These are phyloP conservation scores for Ogataea methylovora DNA, from an alignment of 805 yeast species.

Conservation along the genomic window DNA sequence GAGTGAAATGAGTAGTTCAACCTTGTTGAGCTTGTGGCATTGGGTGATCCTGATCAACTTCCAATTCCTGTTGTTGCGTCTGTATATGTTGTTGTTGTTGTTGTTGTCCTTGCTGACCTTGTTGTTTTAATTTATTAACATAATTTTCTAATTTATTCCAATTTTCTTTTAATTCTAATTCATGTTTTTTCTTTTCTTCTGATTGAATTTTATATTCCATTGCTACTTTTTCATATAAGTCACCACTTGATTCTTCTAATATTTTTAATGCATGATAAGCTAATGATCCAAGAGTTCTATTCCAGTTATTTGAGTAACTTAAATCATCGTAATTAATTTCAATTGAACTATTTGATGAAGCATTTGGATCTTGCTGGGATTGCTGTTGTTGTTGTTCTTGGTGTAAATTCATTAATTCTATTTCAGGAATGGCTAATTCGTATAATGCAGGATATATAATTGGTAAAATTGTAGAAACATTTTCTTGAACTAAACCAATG, in stretches of 20 bases:
- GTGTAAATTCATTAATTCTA: constrained; percentile 23
- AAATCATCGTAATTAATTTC: constrained; percentile 36
- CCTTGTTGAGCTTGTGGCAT: too few species aligned
- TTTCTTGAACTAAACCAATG: constrained; percentile 81
- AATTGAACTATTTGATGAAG: too few species aligned
- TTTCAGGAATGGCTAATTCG: constrained; percentile 54
- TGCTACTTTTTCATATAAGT: constrained; percentile 88
- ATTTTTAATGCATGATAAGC: constrained; percentile 87
- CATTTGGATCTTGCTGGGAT: constrained; percentile 2
- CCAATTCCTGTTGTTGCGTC: too few species aligned
- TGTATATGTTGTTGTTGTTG: constrained; percentile 38
- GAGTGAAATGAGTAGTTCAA: too few species aligned
- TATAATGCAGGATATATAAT: constrained; percentile 85
- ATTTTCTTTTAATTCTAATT: constrained; percentile 53
- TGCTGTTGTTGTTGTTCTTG: constrained; percentile 17
- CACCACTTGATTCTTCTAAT: constrained; percentile 88
- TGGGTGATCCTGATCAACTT: too few species aligned
- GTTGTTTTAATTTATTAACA: constrained; percentile 28
- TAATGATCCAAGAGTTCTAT: constrained; percentile 83
- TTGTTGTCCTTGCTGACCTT: constrained; percentile 63
- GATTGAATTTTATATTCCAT: constrained; percentile 73
- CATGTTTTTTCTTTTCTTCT: constrained; percentile 63
- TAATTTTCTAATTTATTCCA: constrained; percentile 65
- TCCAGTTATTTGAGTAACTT: constrained; percentile 57
- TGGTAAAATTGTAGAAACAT: constrained; percentile 87